These are phyloP conservation scores for Posidonia oceanica DNA, from an alignment of 116 monocot species.

Conservation along the genomic window DNA sequence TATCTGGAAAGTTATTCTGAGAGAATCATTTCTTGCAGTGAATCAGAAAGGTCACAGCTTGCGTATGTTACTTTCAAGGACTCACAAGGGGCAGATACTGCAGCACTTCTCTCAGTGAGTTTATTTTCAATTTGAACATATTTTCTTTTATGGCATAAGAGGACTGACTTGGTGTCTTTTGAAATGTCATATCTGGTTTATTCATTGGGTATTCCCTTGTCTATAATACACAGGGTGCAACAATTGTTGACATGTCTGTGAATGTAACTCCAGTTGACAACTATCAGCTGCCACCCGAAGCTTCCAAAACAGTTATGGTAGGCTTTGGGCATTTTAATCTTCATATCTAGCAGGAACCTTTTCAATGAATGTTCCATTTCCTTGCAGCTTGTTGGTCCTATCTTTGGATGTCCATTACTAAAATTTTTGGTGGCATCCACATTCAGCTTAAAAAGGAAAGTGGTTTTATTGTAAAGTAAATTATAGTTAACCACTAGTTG, in stretches of 20 bases:
- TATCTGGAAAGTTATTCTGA: conserved; percentile 1
- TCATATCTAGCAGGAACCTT: not conserved
- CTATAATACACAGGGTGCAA: conserved; percentile 48
- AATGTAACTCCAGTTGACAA: conserved; percentile 45
- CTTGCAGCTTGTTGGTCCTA: too few species aligned
- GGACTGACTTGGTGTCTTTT: not conserved
- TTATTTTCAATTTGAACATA: not conserved
- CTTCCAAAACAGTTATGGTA: conserved; percentile 27
- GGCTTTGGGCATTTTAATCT: not conserved
- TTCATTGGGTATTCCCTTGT: not conserved
- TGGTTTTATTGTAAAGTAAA: too few species aligned
- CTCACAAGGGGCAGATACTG: conserved; percentile 68
- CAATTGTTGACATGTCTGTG: conserved; percentile 64
- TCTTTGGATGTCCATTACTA: too few species aligned
- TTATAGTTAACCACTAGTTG: too few species aligned
- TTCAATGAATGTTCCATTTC: too few species aligned
- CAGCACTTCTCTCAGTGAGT: conserved; percentile 48
- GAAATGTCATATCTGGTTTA: not conserved
- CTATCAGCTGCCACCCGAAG: conserved; percentile 63
- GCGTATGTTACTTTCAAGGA: conserved; percentile 83
- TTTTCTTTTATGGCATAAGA: not conserved
- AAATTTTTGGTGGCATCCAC: too few species aligned
- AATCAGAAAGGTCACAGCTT: conserved; percentile 56
- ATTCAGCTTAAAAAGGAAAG: too few species aligned
- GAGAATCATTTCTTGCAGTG: conserved; percentile 18